Conservation (phyloP, 495 filamentous ascomycete species). For the Penicillium angulare region DNA sequence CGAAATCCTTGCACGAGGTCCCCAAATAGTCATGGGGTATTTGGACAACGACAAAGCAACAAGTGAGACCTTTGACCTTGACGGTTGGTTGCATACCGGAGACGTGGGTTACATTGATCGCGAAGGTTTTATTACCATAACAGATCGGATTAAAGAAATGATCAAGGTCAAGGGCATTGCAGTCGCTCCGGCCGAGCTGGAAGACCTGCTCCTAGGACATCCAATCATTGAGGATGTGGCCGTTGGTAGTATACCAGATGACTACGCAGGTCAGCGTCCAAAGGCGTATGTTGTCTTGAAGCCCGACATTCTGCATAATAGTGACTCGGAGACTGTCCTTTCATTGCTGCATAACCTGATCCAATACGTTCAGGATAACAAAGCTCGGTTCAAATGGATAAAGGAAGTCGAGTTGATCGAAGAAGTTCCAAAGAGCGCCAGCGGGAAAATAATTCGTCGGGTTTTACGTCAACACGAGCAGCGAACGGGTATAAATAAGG, state of each 20-base stretch:
- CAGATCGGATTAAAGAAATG: slow-evolving; percentile 71
- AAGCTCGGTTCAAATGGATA: slow-evolving; percentile 66
- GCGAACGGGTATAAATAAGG: slow-evolving; percentile 16
- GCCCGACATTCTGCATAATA: slow-evolving; percentile 3
- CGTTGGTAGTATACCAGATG: slow-evolving; percentile 57
- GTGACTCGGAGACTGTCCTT: slow-evolving; percentile 20
- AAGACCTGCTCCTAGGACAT: slow-evolving; percentile 60
- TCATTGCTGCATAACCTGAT: slow-evolving; percentile 44
- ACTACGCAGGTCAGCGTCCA: slow-evolving; percentile 60
- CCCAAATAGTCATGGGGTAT: slow-evolving; percentile 60
- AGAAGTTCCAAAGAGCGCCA: slow-evolving; percentile 65
- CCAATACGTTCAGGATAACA: slow-evolving; percentile 57
- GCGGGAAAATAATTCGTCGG: slow-evolving; percentile 65
- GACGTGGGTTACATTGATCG: slow-evolving; percentile 60
- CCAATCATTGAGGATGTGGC: slow-evolving; percentile 57
- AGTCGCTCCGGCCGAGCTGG: slow-evolving; percentile 69
- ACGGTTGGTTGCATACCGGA: slow-evolving; percentile 64
- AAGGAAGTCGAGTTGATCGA: slow-evolving; percentile 61
- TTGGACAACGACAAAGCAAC: slow-evolving; percentile 54
- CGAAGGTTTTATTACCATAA: slow-evolving; percentile 58
- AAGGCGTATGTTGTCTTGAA: slow-evolving; percentile 64
- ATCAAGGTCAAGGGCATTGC: slow-evolving; percentile 74
- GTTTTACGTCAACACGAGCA: slow-evolving; percentile 46
- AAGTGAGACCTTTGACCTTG: slow-evolving; percentile 55
- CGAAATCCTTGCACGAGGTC: slow-evolving; percentile 58